Evolutionary conservation across 306 rosid species (phyloP), one percentile per base, ranked within the genome.

Genomic region (Sesbania bispinosa): DNA sequence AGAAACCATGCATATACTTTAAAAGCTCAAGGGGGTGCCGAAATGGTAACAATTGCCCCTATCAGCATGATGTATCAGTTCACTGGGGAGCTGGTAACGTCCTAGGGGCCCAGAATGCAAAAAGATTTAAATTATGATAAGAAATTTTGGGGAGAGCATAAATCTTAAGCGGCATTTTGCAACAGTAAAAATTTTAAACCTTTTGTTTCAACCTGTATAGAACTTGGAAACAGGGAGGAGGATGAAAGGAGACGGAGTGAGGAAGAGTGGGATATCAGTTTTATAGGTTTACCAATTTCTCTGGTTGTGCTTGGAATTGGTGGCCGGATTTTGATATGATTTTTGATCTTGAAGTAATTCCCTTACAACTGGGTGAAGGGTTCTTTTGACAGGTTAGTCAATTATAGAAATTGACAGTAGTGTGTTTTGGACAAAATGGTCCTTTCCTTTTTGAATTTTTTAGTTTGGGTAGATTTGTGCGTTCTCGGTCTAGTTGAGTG

Each of bases 11-110:
- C 87, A 59, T 73, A 13, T 93, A 67, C 77, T 93, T 83, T 73
- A 87, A 85, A 7, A 77, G 83, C 74, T 13, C 81, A 6, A 88
- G 69, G 36, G 98, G 98, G 7, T 93, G 97, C 62, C 71, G 91
- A 53, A 85, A 88, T 20, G 98, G 97, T 36, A 35, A 11, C 10
- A 69, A 65, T 63, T 93, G 97, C 74, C 80, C 79, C 46, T 90
- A 10, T 80, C 75, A 36, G 62, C 98, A 93, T 26, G 91, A 86
- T 9, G 20, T 35, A 52, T 11, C 85, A 9, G 11, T n/a, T 16
- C 72, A 69, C n/a, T 62, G 70, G 71, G 77, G 61, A 8, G 64
- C 71, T 41, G 86, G 81, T 32, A 69, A 63, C 41, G 9, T 50
- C 10, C 4, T 74, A 10, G 83, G 76, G 77, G 20, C 41, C 54